These are phyloP conservation scores for Parascedosporium putredinis DNA, from an alignment of 2,329 filamentous ascomycete genomes.

Conservation along the genomic window DNA sequence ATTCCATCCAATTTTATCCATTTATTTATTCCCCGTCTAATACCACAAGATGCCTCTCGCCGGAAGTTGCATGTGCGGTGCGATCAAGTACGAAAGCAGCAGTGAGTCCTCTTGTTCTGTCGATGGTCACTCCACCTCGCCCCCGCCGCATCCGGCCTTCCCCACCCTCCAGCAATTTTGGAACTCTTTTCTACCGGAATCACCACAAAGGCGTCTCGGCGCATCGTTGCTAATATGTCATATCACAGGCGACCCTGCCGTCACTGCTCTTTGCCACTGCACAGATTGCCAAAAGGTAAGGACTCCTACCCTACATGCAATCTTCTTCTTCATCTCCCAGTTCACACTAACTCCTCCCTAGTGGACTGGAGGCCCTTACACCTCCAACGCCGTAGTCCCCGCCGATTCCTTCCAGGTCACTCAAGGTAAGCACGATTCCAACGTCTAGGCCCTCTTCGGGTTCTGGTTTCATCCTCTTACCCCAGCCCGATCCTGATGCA, in stretches of 20 bases:
- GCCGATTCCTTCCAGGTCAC: slow-evolving; percentile 35
- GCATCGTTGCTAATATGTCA: neutral
- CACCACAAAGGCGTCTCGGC: neutral
- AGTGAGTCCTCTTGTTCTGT: slow-evolving; percentile 15
- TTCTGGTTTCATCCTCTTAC: no score
- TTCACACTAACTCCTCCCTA: slow-evolving; percentile 10
- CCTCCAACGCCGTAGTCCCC: slow-evolving; percentile 41
- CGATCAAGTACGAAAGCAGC: slow-evolving; percentile 22
- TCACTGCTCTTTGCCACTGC: slow-evolving; percentile 41
- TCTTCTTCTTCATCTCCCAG: no score
- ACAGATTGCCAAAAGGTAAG: slow-evolving; percentile 42
- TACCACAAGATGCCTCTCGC: slow-evolving; percentile 9
- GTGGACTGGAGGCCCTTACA: slow-evolving; percentile 43
- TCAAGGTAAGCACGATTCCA: slow-evolving; percentile 26
- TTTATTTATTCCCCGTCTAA: neutral
- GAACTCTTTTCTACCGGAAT: neutral
- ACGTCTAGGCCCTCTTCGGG: neutral
- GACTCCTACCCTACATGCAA: neutral
- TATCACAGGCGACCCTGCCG: slow-evolving; percentile 26
- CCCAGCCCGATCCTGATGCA: no score
- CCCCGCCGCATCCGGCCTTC: neutral
- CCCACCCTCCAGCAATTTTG: neutral
- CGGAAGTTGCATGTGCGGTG: slow-evolving; percentile 27
- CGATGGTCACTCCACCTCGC: neutral
- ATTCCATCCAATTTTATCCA: no score